phyloP scores from a whole-genome alignment of 306 rosid genomes.

The Gynostemma pentaphyllum region DNA sequence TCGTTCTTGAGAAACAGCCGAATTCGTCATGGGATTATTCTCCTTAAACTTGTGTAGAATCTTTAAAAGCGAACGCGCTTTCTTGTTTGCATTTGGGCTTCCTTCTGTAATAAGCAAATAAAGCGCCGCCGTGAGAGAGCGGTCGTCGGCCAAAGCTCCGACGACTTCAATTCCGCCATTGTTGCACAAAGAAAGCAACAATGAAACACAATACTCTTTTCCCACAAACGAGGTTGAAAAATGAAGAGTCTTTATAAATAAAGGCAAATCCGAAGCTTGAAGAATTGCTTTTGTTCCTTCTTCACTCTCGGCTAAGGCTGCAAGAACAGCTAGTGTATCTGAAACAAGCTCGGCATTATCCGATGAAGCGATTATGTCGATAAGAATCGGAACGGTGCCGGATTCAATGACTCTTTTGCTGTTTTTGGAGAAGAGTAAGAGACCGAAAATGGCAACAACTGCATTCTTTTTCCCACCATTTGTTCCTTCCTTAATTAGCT shows the following conservation, averaged over 20 bases:
- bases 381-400: constrained; percentile 35
- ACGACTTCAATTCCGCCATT: constrained; percentile 47
- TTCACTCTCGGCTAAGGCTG: constrained; percentile 35
- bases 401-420: constrained; percentile 33
- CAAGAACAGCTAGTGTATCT: constrained; percentile 53
- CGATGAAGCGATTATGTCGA: constrained; percentile 31
- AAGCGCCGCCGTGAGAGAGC: constrained; percentile 36
- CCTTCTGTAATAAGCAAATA: constrained; percentile 50
- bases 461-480: constrained; percentile 65
- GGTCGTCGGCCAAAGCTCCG: constrained; percentile 32
- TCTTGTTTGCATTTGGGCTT: constrained; percentile 39
- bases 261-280: constrained; percentile 17
- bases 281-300: constrained; percentile 44
- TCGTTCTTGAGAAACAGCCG: constrained; percentile 20
- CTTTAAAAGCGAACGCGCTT: constrained; percentile 52
- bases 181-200: constrained; percentile 43
- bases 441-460: constrained; percentile 56
- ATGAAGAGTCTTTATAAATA: constrained; percentile 22
- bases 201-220: constrained; percentile 55
- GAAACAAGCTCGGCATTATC: constrained; percentile 28
- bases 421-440: constrained; percentile 38
- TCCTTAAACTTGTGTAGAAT: constrained; percentile 46
- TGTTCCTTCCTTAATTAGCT: constrained; percentile 50
- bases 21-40: constrained; percentile 21
- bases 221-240: constrained; percentile 14